Evolutionary conservation across 139 green algal species (phyloP).

Genomic region (Asterochloris sp.): DNA sequence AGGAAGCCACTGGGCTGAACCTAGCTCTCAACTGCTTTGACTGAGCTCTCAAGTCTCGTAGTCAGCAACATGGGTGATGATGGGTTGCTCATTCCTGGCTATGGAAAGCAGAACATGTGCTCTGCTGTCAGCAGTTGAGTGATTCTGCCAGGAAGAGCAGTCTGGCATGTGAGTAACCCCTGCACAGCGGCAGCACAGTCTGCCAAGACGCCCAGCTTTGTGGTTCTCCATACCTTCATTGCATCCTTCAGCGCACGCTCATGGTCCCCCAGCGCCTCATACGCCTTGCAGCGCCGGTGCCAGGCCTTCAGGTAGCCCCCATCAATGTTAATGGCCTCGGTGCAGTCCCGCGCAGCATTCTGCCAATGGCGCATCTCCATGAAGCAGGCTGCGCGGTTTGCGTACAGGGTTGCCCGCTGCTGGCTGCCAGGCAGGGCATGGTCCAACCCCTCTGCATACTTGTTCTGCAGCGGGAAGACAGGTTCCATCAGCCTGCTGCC

Average conservation of each 20-base stretch:
- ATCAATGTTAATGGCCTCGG: conserved; percentile 48
- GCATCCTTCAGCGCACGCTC: conserved; percentile 77
- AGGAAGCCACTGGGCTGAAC: no score
- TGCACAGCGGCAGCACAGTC: no score
- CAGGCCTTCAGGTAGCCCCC: conserved; percentile 74
- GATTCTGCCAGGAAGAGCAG: no score
- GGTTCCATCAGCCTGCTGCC: not conserved
- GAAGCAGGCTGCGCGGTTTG: conserved; percentile 70
- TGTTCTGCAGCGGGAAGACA: conserved; percentile 14
- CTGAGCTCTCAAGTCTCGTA: no score
- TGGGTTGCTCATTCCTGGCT: no score
- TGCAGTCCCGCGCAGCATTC: conserved; percentile 48
- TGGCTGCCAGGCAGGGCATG: conserved; percentile 31
- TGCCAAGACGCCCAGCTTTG: not conserved
- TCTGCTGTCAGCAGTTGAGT: no score
- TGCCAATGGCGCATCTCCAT: conserved; percentile 49
- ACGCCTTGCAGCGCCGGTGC: conserved; percentile 63
- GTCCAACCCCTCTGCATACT: conserved; percentile 57
- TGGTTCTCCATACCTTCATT: conserved; percentile 30
- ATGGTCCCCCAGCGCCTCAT: conserved; percentile 78
- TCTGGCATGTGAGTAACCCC: no score
- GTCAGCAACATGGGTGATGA: no score
- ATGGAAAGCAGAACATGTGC: no score
- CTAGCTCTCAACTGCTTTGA: no score
- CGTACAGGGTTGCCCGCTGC: conserved; percentile 62